Percentiles rank a stretch among this genome's conserved stretches.
Conservation (phyloP, 441 rosid species). For the Aleurites moluccanus region DNA sequence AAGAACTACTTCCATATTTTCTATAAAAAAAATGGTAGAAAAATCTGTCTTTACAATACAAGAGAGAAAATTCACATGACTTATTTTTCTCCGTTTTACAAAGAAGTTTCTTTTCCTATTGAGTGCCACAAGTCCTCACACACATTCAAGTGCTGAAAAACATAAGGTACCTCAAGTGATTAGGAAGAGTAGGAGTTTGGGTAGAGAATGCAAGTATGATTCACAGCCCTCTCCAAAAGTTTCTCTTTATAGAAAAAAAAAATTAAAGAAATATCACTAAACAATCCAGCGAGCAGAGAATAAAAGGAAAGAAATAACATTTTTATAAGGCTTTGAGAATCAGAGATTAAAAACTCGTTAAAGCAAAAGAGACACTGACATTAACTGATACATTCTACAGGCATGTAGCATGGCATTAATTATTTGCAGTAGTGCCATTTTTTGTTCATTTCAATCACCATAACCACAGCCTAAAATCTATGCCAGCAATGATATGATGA, state of each 20-base stretch:
- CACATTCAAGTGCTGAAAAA: neutral
- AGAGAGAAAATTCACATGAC: neutral
- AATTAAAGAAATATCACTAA: neutral
- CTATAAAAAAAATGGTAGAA: neutral
- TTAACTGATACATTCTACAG: neutral
- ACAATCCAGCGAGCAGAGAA: neutral
- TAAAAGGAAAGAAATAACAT: neutral
- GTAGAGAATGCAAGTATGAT: neutral
- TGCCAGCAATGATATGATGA: neutral
- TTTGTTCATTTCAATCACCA: neutral
- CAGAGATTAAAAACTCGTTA: neutral
- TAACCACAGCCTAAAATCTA: neutral
- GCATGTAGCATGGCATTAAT: neutral
- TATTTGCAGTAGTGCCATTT: conserved; percentile 2
- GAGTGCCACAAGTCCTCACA: neutral
- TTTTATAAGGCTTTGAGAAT: neutral
- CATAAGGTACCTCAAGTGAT: neutral
- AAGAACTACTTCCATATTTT: neutral
- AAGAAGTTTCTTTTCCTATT: neutral
- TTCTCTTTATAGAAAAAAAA: neutral
- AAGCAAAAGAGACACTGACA: neutral
- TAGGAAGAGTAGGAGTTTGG: neutral
- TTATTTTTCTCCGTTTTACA: neutral
- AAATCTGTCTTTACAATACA: neutral
- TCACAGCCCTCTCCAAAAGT: neutral